phyloP scores from a whole-genome alignment of 768 basidiomycete genomes.

The Mycena latifolia region DNA sequence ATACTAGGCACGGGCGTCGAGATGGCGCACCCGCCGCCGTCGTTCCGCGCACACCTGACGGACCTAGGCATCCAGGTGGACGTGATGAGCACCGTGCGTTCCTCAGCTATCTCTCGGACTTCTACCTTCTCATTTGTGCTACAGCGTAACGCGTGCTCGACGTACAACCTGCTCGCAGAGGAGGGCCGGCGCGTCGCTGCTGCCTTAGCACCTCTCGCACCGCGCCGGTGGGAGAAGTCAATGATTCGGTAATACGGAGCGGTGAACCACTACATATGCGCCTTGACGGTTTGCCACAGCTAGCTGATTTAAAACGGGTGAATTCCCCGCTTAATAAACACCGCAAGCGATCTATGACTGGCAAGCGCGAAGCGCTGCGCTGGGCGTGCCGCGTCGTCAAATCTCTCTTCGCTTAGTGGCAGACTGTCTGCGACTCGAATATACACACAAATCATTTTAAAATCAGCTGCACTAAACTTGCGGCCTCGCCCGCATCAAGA shows the following conservation, averaged over 20 bases:
- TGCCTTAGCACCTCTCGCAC: constrained; percentile 80
- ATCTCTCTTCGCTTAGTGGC: no score
- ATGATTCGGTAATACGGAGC: constrained; percentile 6
- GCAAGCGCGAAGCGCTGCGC: no score
- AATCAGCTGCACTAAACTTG: no score
- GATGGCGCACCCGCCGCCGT: constrained; percentile 76
- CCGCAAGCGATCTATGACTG: no score
- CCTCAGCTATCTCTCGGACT: neutral
- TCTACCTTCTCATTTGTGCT: constrained; percentile 47
- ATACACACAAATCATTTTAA: no score
- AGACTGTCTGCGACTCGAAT: no score
- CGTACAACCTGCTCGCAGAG: constrained; percentile 93
- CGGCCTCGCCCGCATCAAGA: no score
- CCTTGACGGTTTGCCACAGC: no score
- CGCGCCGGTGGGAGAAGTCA: constrained; percentile 60
- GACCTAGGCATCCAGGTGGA: constrained; percentile 89
- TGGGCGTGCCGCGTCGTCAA: no score
- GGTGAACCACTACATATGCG: no score
- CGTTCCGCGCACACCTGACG: constrained; percentile 75
- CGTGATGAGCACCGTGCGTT: constrained; percentile 83
- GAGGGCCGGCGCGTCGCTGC: constrained; percentile 95
- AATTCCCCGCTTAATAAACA: no score
- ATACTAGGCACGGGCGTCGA: constrained; percentile 88
- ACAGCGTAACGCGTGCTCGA: constrained; percentile 77
- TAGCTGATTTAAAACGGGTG: no score